Conservation (phyloP, 345 rosid species). For the Isatis tinctoria region DNA sequence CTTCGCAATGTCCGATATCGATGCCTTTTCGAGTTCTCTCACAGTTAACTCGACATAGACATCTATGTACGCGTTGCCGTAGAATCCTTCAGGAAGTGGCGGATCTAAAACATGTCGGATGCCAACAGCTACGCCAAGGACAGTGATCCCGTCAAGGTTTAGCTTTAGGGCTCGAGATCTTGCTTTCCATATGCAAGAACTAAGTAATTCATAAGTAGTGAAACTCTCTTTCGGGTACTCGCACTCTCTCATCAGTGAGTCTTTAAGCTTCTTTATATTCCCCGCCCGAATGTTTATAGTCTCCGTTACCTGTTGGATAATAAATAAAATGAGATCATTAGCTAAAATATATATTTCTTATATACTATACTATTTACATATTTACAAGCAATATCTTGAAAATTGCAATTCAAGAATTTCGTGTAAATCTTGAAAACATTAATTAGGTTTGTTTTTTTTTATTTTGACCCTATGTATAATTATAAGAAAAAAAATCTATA, state of each 20-base stretch:
- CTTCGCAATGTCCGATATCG: conserved; percentile 24
- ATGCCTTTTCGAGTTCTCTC: conserved; percentile 32
- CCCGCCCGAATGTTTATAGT: not conserved
- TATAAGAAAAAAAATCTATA: not conserved
- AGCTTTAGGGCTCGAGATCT: conserved; percentile 39
- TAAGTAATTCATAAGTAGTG: conserved; percentile 42
- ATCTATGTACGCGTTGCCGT: conserved; percentile 40
- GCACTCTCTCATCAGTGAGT: not conserved
- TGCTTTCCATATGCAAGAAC: conserved; percentile 42
- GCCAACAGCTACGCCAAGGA: conserved; percentile 32
- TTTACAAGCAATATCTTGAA: not conserved
- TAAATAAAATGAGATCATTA: not conserved
- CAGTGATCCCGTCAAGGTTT: conserved; percentile 33
- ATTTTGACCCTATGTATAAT: not conserved
- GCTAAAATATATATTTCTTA: too few relatives aligned
- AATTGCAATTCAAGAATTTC: not conserved
- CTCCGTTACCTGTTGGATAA: not conserved
- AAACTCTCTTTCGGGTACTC: conserved; percentile 2
- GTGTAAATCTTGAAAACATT: not conserved
- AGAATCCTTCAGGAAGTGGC: conserved; percentile 38
- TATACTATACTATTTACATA: not conserved
- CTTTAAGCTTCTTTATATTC: not conserved
- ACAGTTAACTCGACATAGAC: conserved; percentile 28
- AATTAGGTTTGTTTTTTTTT: not conserved
- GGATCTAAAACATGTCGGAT: conserved; percentile 33